Base-by-base conservation (phyloP, 176 grass and related monocot genomes). In the Cenchrus fungigraminus region DNA sequence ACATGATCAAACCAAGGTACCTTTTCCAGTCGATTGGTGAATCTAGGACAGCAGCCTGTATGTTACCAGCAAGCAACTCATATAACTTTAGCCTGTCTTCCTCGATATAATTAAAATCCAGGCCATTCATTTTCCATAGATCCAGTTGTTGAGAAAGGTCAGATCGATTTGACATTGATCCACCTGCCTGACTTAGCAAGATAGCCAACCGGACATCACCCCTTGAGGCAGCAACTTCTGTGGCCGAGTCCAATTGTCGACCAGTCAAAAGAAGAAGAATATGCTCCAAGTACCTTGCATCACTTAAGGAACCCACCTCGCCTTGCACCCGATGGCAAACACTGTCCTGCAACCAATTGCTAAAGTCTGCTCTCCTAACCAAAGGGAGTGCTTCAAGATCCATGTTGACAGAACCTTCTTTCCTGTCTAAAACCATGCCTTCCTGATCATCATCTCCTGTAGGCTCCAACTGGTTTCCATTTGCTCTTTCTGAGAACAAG, bases 21-120 rank as follows among this genome's bases (percentile, higher is more conserved):
- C 93, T 86, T 86, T 98, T 98, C 96, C 96, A 98, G 83, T 95
- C 93, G 57, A 95, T 86, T 77, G 86, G 84, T 77, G 84, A 88
- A 91, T 87, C 91, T 17, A 87, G 80, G 65, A 94, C 75, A 69
- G 91, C 96, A 64, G 68, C 86, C 42, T 92, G 87, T 83, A 98
- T 79, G 31, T 95, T 95, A 83, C 93, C 93, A 49, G 86, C 85
- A 82, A 98, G 89, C 79, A 98, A 82, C 79, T 92, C 93, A 68
- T 91, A 98, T 81, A 98, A 76, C 73, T 89, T 95, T 63, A 98
- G 20, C 80, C 96, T 93, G 43, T 92, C 87, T 68, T 90, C 89
- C 79, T 98, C 89, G 81, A 95, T 94, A 79, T 90, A 93, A 80
- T 82, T 66, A 59, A 98, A 98, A 85, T 98, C 91, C 22, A 95